Conservation (phyloP, 148 eudicot species). For the Polygonum aviculare region DNA sequence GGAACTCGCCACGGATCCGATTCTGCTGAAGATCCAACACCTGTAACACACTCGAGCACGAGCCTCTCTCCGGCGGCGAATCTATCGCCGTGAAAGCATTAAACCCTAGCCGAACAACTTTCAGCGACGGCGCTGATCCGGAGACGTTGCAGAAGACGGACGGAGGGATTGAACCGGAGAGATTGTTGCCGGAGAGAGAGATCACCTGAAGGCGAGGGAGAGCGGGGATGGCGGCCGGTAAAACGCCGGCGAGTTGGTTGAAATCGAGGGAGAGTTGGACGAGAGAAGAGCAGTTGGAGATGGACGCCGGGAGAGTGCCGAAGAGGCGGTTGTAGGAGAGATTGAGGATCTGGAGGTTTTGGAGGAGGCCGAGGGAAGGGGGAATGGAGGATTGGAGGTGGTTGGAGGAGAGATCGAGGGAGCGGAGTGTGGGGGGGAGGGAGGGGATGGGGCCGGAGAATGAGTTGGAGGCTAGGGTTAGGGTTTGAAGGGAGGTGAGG, state of each 20-base stretch:
- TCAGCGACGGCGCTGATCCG: slow-evolving; percentile 23
- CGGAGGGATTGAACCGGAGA: slow-evolving; percentile 48
- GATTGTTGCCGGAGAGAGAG: slow-evolving; percentile 37
- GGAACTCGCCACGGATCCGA: slow-evolving; percentile 40
- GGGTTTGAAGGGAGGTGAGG: slow-evolving; percentile 28
- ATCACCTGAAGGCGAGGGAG: slow-evolving; percentile 47
- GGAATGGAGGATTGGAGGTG: slow-evolving; percentile 47
- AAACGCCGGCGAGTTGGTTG: slow-evolving; percentile 43
- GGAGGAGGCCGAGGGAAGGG: slow-evolving; percentile 32
- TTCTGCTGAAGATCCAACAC: slow-evolving; percentile 49
- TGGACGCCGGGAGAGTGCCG: slow-evolving; percentile 54
- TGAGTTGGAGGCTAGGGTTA: slow-evolving; percentile 28
- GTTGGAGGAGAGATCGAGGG: slow-evolving; percentile 45
- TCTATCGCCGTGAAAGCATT: slow-evolving; percentile 40
- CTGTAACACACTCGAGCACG: slow-evolving; percentile 26
- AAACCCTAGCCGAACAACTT: slow-evolving; percentile 39
- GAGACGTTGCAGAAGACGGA: slow-evolving; percentile 44
- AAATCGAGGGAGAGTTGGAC: slow-evolving; percentile 49
- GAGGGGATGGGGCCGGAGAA: slow-evolving; percentile 21
- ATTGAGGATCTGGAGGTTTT: slow-evolving; percentile 32
- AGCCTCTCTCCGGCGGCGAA: slow-evolving; percentile 1
- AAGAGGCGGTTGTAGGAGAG: slow-evolving; percentile 40
- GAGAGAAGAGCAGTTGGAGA: slow-evolving; percentile 44
- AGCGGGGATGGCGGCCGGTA: slow-evolving; percentile 39
- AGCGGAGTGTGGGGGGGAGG: slow-evolving; percentile 22